Evolutionary conservation across 768 basidiomycete genomes (phyloP).

Genomic region (Dentipellis sp.): DNA sequence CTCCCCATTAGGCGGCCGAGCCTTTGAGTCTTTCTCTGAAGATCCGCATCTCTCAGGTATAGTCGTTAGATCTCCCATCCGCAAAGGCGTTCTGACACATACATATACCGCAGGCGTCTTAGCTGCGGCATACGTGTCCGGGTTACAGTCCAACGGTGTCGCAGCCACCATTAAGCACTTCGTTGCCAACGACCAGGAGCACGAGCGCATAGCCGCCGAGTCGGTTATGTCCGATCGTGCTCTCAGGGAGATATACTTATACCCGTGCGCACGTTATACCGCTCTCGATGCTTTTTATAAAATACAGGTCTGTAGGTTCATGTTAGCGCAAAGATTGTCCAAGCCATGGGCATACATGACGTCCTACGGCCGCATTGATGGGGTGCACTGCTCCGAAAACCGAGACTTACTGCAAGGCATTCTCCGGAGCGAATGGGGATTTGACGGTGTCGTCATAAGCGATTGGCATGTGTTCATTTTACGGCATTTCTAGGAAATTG

Average conservation of each 20-base stretch:
- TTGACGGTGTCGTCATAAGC: constrained; percentile 37
- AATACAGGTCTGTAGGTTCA: constrained; percentile 33
- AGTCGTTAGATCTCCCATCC: neutral
- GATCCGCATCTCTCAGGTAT: constrained; percentile 59
- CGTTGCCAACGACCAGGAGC: constrained; percentile 66
- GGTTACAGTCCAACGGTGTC: constrained; percentile 57
- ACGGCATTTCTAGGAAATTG: neutral
- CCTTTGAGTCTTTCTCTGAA: constrained; percentile 68
- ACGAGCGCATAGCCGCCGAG: constrained; percentile 55
- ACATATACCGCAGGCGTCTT: constrained; percentile 40
- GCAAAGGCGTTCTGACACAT: neutral
- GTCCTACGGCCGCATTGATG: constrained; percentile 39
- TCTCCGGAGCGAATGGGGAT: constrained; percentile 41
- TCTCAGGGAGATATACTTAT: constrained; percentile 63
- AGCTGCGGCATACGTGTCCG: constrained; percentile 59
- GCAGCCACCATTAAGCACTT: constrained; percentile 71
- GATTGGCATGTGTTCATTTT: constrained; percentile 28
- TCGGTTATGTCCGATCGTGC: constrained; percentile 59
- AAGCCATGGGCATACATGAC: constrained; percentile 63
- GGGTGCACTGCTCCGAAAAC: constrained; percentile 36
- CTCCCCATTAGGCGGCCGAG: constrained; percentile 47
- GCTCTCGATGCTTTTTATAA: neutral
- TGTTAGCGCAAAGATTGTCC: constrained; percentile 57
- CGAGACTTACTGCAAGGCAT: constrained; percentile 30
- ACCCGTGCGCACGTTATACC: constrained; percentile 38